phyloP scores from a whole-genome alignment of 495 filamentous ascomycete species.

The Lepidopterella palustris region DNA sequence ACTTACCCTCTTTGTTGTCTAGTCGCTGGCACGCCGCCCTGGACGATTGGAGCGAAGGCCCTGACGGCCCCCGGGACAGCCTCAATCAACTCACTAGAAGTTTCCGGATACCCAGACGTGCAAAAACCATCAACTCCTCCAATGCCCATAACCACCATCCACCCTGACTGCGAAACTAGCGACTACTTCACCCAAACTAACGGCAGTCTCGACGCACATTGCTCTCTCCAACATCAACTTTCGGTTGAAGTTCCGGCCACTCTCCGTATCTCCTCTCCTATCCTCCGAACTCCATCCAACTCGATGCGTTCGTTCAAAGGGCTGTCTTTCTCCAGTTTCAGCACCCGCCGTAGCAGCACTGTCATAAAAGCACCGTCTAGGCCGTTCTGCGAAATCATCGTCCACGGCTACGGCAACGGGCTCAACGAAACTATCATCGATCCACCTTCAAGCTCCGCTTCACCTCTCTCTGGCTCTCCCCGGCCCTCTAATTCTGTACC shows the following conservation, averaged over 20 bases:
- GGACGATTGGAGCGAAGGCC: constrained; percentile 16
- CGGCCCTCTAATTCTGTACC: background rate
- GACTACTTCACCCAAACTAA: constrained; percentile 33
- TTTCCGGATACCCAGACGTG: background rate
- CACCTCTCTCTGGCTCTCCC: background rate
- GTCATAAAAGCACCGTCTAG: constrained; percentile 3
- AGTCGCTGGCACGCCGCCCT: constrained; percentile 25
- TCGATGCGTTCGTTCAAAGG: constrained; percentile 21
- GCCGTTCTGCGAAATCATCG: constrained; percentile 33
- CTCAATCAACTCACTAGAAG: constrained; percentile 15
- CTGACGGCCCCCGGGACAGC: constrained; percentile 2
- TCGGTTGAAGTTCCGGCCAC: constrained; percentile 24
- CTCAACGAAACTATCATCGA: constrained; percentile 19
- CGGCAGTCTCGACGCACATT: constrained; percentile 3
- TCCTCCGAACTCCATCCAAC: constrained; percentile 15
- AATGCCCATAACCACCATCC: constrained; percentile 23
- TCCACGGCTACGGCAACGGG: constrained; percentile 36
- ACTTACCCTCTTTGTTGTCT: constrained; percentile 37
- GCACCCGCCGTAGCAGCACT: constrained; percentile 26
- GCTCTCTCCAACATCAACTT: background rate
- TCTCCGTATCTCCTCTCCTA: constrained; percentile 6
- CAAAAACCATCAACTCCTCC: background rate
- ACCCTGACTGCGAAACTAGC: constrained; percentile 38
- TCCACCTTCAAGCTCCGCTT: constrained; percentile 1
- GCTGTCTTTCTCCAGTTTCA: constrained; percentile 20